phyloP scores from a whole-genome alignment of 176 grass and related monocot genomes.

The Bolboschoenus planiculmis region DNA sequence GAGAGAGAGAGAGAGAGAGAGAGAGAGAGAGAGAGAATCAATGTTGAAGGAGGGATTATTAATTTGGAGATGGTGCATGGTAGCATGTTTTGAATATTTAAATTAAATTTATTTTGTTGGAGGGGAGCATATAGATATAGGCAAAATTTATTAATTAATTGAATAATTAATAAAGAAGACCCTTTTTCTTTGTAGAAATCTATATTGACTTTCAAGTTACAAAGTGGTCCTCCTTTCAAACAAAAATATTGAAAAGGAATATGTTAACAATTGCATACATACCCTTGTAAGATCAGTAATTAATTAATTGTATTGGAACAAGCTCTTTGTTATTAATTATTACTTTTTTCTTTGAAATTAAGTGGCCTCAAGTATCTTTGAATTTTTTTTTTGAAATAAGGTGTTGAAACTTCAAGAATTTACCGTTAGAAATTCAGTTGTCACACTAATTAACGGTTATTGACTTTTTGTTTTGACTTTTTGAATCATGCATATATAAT shows the following conservation, averaged over 20 bases:
- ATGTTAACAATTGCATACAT: background rate
- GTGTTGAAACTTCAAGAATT: background rate
- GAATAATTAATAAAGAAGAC: background rate
- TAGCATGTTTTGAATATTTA: constrained; percentile 16
- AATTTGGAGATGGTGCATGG: background rate
- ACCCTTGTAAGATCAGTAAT: background rate
- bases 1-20: background rate
- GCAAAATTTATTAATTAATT: background rate
- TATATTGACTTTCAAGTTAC: background rate
- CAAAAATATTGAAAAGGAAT: background rate
- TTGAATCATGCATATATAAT: background rate
- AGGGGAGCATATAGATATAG: background rate
- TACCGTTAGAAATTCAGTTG: background rate
- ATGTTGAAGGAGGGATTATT: background rate
- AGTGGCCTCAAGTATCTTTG: no score
- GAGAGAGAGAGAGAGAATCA: background rate
- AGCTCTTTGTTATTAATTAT: background rate
- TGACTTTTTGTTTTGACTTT: no score
- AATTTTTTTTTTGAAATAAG: background rate
- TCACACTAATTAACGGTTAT: background rate
- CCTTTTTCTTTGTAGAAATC: background rate
- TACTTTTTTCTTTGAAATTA: background rate
- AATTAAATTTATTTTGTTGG: background rate
- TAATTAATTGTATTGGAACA: background rate
- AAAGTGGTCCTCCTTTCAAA: background rate